A percentile compares a stretch with the other conserved stretches of the same genome.
Conservation (phyloP, 2,329 filamentous ascomycete species). For the Ceratocystiopsis minuta region DNA sequence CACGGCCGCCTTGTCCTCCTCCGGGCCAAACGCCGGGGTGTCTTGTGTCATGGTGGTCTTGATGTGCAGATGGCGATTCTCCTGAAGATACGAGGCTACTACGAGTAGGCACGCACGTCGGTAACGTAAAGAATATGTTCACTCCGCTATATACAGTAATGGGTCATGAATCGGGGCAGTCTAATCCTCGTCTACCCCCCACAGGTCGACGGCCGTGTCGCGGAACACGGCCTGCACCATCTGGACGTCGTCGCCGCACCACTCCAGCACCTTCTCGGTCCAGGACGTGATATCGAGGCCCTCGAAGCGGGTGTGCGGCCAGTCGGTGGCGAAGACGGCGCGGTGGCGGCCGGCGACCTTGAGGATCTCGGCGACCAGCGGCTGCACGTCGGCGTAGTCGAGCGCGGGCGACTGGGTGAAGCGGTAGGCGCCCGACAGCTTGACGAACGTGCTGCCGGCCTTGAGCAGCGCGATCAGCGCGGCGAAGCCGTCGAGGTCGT, state of each 20-base stretch:
- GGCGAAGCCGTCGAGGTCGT: constrained; percentile 26
- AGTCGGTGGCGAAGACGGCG: constrained; percentile 42
- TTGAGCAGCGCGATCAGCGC: constrained; percentile 28
- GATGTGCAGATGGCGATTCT: no score
- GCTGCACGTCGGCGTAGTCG: constrained; percentile 3
- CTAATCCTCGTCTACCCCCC: no score
- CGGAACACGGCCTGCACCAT: constrained; percentile 1
- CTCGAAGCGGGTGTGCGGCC: constrained; percentile 46
- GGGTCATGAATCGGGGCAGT: no score
- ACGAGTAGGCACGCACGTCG: no score
- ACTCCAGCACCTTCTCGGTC: constrained; percentile 32
- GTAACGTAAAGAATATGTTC: no score
- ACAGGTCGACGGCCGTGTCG: neutral
- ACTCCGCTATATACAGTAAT: no score
- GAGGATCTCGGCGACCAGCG: constrained; percentile 30
- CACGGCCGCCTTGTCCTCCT: no score
- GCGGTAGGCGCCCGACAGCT: constrained; percentile 41
- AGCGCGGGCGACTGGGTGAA: constrained; percentile 24
- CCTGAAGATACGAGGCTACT: no score
- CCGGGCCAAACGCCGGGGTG: no score
- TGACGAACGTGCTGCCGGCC: constrained; percentile 32
- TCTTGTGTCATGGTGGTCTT: no score
- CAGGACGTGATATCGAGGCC: constrained; percentile 36
- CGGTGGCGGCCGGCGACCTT: constrained; percentile 21
- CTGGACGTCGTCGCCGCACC: constrained; percentile 24